Evolutionary conservation across 2,329 filamentous ascomycete genomes (phyloP).

Genomic region (Penicillium vulpinum): DNA sequence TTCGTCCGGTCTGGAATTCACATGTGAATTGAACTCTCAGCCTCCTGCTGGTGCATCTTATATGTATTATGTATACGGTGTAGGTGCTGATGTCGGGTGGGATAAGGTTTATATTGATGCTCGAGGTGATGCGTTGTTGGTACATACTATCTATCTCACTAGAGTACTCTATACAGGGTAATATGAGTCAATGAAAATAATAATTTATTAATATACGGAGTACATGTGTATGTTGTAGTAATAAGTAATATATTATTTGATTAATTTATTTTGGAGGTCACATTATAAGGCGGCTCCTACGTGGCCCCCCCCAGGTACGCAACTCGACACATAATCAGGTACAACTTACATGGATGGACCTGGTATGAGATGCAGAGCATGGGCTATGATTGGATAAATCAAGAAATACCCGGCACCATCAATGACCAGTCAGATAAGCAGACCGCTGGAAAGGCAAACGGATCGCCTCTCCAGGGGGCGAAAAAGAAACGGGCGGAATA

Average conservation of each 20-base stretch:
- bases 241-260: neutral
- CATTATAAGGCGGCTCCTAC: conserved; percentile 6
- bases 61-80: neutral
- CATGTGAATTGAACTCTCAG: conserved; percentile 6
- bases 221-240: too few relatives aligned
- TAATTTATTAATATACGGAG: neutral
- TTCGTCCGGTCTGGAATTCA: neutral
- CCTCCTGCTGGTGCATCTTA: neutral
- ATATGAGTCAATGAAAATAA: neutral
- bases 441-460: conserved; percentile 26
- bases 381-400: conserved; percentile 11
- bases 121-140: neutral
- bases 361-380: conserved; percentile 10
- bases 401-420: neutral
- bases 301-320: conserved; percentile 19
- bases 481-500: neutral
- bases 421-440: conserved; percentile 9
- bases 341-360: conserved; percentile 20
- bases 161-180: neutral
- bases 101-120: neutral
- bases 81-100: neutral
- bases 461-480: conserved; percentile 5
- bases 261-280: neutral
- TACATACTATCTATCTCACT: neutral
- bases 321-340: conserved; percentile 9